Base-by-base conservation (phyloP, 2,329 filamentous ascomycete species). In the Trichoderma pleuroti region DNA sequence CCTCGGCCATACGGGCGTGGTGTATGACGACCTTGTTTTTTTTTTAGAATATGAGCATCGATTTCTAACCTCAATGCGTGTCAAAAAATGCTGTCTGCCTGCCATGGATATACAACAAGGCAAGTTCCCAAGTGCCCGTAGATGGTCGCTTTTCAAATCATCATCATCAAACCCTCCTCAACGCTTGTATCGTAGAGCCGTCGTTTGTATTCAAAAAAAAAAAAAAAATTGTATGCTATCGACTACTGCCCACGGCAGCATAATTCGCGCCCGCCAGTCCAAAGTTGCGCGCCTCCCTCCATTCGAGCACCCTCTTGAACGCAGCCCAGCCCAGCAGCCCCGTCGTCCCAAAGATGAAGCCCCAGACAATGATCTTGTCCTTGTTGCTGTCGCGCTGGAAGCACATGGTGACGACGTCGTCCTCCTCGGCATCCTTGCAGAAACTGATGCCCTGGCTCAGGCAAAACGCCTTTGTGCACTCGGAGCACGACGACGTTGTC, bases 331-430 rank as follows among this genome's bases (percentile, higher is more conserved):
- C 87, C 63, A 91, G 80, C 72, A 91, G 77, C 1, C 87, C 88
- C 5, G 84, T 76, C 0, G 87, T 90, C 67, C 85, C 87, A 11
- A 88, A 77, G 62, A 91, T 85, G 79, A 91, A 91, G 1, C 82
- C 85, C 85, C 89, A 88, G 5, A 91, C 89, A 42, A 91, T 90
- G 74, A 90, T 84, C 80, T 86, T 86, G 79, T 91, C 89, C 81
- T 91, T 91, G 78, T 86, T 85, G 77, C 86, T 89, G 78, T 91
- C 89, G 73, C 89, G 86, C 83, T 91, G 88, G 80, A 91, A 91
- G 78, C 89, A 91, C 76, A 85, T 83, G 32, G 89, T 89, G 54
- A 87, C 80, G 24, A 91, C 86, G 76, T 91, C 87, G 76, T 86
- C 87, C 74, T 90, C 87, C 73, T 85, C 84, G 67, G 87, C 88